A percentile compares a stretch with the other conserved stretches of the same genome.
Conservation (phyloP, 164 flowering plant species). For the Annona squamosa region DNA sequence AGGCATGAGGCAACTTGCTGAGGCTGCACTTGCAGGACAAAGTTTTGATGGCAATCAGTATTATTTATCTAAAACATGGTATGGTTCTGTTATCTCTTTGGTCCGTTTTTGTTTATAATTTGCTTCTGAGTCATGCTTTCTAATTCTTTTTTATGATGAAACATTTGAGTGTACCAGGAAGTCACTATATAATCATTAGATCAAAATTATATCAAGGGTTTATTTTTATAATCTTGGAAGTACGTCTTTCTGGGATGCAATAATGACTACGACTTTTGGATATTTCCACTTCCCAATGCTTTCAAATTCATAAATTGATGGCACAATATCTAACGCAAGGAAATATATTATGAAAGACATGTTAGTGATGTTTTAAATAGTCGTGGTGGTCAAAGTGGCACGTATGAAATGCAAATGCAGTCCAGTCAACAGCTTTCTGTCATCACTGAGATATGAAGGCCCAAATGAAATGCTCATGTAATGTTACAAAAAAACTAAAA, state of each 20-base stretch:
- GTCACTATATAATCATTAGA: background rate
- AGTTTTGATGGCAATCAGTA: conserved; percentile 47
- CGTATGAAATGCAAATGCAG: too few relatives aligned
- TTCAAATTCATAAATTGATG: background rate
- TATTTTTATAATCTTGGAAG: background rate
- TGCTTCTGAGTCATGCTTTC: background rate
- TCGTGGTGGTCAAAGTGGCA: too few relatives aligned
- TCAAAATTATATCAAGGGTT: background rate
- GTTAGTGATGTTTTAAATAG: too few relatives aligned
- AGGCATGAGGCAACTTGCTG: conserved; percentile 70
- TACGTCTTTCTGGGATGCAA: background rate
- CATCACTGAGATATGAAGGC: too few relatives aligned
- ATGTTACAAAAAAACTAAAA: too few relatives aligned
- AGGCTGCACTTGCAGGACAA: conserved; percentile 63
- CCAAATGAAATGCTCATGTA: too few relatives aligned
- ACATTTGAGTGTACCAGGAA: background rate
- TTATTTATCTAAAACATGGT: conserved; percentile 77
- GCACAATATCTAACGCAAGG: too few relatives aligned
- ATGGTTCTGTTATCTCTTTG: conserved; percentile 12
- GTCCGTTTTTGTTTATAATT: background rate
- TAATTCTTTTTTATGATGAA: background rate
- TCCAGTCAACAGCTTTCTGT: too few relatives aligned
- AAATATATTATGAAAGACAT: background rate
- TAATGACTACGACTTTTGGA: background rate
- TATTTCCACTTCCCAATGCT: background rate